These are phyloP conservation scores for Wickerhamomyces subpelliculosus DNA, from an alignment of 805 yeast genomes.

Conservation along the genomic window DNA sequence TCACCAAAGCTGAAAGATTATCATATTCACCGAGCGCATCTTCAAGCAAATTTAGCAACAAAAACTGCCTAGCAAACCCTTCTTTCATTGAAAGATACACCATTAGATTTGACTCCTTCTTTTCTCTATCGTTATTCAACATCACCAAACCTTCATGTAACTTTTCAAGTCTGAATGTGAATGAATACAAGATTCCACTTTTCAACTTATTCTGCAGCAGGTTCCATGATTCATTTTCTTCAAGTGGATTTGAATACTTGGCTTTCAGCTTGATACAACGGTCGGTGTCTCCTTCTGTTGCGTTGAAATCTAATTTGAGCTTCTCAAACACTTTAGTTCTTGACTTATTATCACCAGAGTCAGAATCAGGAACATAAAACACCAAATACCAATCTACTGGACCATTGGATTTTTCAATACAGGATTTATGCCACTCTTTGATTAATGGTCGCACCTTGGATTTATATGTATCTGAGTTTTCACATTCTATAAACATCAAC, in stretches of 20 bases:
- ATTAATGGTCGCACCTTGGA: slow-evolving; percentile 76
- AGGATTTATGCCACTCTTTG: slow-evolving; percentile 64
- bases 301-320: slow-evolving; percentile 43
- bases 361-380: slow-evolving; percentile 35
- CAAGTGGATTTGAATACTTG: slow-evolving; percentile 20
- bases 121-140: neutral
- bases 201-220: slow-evolving; percentile 38
- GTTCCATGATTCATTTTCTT: slow-evolving; percentile 45
- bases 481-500: slow-evolving; percentile 61
- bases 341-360: slow-evolving; percentile 31
- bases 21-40: slow-evolving; percentile 53
- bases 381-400: slow-evolving; percentile 60
- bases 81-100: slow-evolving; percentile 34
- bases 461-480: slow-evolving; percentile 67
- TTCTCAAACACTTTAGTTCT: slow-evolving; percentile 48
- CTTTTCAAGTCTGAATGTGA: slow-evolving; percentile 35
- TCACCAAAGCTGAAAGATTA: slow-evolving; percentile 30
- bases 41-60: slow-evolving; percentile 49
- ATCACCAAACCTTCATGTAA: slow-evolving; percentile 1
- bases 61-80: slow-evolving; percentile 44
- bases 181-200: slow-evolving; percentile 43
- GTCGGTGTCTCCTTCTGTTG: slow-evolving; percentile 15
- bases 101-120: neutral
- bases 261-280: slow-evolving; percentile 31
- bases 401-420: slow-evolving; percentile 29